Conservation (phyloP, 75 land plant genomes). For the Pseudotsuga menziesii region DNA sequence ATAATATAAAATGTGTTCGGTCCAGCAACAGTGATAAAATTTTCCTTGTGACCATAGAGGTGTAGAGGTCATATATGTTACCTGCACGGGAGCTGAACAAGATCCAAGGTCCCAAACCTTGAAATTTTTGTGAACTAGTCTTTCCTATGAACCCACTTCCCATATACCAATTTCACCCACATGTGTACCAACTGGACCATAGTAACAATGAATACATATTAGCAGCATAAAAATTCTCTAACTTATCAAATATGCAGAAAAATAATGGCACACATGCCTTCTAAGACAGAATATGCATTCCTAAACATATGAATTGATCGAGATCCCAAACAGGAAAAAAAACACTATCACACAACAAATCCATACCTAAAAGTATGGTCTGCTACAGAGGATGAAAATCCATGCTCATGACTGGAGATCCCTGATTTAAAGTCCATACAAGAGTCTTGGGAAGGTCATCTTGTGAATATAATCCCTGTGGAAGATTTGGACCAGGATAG, state of each 20-base stretch:
- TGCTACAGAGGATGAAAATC: conserved; percentile 86
- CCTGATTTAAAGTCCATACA: conserved; percentile 54
- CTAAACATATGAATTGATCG: not conserved
- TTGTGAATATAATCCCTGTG: conserved; percentile 12
- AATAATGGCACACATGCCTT: not conserved
- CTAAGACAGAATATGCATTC: not conserved
- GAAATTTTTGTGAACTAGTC: conserved; percentile 64
- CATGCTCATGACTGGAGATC: conserved; percentile 77
- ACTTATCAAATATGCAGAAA: not conserved
- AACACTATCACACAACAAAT: not conserved
- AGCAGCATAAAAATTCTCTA: not conserved
- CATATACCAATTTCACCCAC: conserved; percentile 84
- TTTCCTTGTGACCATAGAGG: not conserved
- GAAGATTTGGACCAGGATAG: conserved; percentile 33
- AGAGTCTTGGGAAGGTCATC: conserved; percentile 84
- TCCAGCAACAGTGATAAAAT: too few species aligned
- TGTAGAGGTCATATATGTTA: conserved; percentile 8
- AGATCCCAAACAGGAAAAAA: not conserved
- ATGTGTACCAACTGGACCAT: conserved; percentile 61
- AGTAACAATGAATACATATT: not conserved
- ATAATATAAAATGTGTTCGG: too few species aligned
- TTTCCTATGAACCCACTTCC: conserved; percentile 69
- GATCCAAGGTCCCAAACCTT: conserved; percentile 70
- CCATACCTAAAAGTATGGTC: conserved; percentile 61
- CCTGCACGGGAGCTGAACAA: conserved; percentile 62